Base-by-base conservation (phyloP, 2,329 filamentous ascomycete genomes). In the Rugonectria rugulosa region DNA sequence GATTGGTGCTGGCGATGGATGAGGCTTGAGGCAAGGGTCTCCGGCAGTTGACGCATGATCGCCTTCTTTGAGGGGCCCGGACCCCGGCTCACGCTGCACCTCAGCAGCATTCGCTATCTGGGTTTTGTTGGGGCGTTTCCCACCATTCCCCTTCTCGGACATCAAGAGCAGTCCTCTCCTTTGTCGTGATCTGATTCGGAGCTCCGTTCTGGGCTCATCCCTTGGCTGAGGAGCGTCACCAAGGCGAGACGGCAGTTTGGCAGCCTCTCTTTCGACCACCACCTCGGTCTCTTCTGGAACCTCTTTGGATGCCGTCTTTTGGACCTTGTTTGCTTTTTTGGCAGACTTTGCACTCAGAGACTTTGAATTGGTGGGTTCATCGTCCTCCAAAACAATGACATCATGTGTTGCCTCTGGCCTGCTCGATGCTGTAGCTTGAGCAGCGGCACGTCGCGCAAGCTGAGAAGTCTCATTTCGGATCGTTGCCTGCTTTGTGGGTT, bases 101-200 rank as follows among this genome's bases (percentile, higher is more conserved):
- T 56, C 40, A 10, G 26, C 26, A 7, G 27, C 17, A 27, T 32
- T 38, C n/a, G 45, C 44, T 17, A 32, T 29, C 5, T 37, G 27
- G 5, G n/a, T 31, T 20, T 45, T 44, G 5, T 21, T 23, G 19
- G 37, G 19, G n/a, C 34, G 49, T 10, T 45, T 34, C 5, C 47
- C 45, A 8, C 32, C 19, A 32, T 57, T 42, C 21, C 65, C 60
- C 48, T 67, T 72, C 46, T 80, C 76, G 1, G 76, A 72, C 5
- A 81, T 47, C 68, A 83, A 73, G 37, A 83, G 62, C 7, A 84
- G 63, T 2, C 81, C 81, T 47, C 80, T 74, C 55, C 77, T 79
- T 55, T 77, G 76, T 53, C 76, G 73, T 15, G 79, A 70, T 56
- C 73, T 78, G 46, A 83, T 79, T 7, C 76, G 75, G 29, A 83